Evolutionary conservation across 1,284 basidiomycete species (phyloP).

Genomic region (Ustilago loliicola): DNA sequence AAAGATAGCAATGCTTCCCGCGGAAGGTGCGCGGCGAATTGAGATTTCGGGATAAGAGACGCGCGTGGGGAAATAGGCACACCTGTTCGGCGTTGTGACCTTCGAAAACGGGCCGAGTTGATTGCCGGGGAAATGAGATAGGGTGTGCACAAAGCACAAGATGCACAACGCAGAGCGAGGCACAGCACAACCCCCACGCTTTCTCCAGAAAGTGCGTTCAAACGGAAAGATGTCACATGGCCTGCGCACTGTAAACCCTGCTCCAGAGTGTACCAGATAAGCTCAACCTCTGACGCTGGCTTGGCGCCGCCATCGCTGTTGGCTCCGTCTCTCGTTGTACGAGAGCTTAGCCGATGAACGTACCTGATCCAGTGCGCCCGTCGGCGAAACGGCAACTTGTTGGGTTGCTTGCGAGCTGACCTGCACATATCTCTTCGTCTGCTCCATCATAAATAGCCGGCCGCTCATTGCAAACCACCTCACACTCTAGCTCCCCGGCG

Average conservation of each 20-base stretch:
- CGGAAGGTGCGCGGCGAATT: background rate
- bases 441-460: slow-evolving; percentile 4
- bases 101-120: slow-evolving; percentile 4
- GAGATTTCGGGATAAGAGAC: background rate
- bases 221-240: background rate
- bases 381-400: background rate
- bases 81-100: slow-evolving; percentile 4
- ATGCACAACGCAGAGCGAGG: background rate
- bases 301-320: background rate
- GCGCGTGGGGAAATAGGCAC: background rate
- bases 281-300: background rate
- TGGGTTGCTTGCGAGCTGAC: background rate
- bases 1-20: background rate
- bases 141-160: background rate
- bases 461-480: background rate
- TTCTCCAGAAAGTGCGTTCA: background rate
- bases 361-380: background rate
- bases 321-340: background rate
- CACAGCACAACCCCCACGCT: slow-evolving; percentile 1
- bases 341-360: background rate
- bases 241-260: background rate
- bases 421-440: too few relatives aligned
- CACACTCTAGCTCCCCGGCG: background rate
- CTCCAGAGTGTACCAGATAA: background rate
- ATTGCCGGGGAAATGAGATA: slow-evolving; percentile 9